Base-by-base conservation (phyloP, 148 eudicot species). In the Euryodendron excelsum region DNA sequence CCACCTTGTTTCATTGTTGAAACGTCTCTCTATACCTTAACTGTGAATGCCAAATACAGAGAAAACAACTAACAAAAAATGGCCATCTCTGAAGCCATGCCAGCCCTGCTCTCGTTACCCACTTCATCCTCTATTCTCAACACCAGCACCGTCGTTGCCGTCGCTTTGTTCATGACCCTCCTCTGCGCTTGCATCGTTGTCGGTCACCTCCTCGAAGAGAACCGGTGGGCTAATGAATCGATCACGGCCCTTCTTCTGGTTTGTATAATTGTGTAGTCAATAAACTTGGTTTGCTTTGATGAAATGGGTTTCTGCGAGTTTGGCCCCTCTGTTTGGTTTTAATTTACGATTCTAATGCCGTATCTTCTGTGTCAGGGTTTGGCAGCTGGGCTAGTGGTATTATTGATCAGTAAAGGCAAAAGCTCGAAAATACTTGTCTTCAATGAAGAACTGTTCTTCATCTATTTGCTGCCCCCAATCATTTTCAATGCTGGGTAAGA, bases 401-500 rank as follows among this genome's bases (percentile, higher is more conserved):
- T 91, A 47, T 50, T 92, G 78, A 52, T 86, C 74, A 91, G 87
- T 72, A 87, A 88, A 83, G 97, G 97, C 75, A 79, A 83, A 72
- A 92, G 79, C 77, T 90, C 97, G 2, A 88, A 86, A 44, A 86
- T 96, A 31, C 84, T 96, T 37, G 91, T 86, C 53, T 96, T 96
- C 82, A 87, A 86, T 76, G 99, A 96, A 82, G 99, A 96, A 78
- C 82, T 96, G 31, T 96, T 96, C 89, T 96, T 96, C 84, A 93
- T 96, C 74, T 96, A 96, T 85, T 72, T 96, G 79, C 89, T 96
- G 56, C 99, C 99, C 37, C 99, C 99, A 12, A 96, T 96, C 81
- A 96, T 96, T 28, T 96, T 96, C 78, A 96, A 96, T 86, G 99
- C 99, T 39, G 99, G 99, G 99, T 96, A 86, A 81, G 87, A 70